Conservation (phyloP, 148 eudicot genomes). For the Chenopodium suecicum region DNA sequence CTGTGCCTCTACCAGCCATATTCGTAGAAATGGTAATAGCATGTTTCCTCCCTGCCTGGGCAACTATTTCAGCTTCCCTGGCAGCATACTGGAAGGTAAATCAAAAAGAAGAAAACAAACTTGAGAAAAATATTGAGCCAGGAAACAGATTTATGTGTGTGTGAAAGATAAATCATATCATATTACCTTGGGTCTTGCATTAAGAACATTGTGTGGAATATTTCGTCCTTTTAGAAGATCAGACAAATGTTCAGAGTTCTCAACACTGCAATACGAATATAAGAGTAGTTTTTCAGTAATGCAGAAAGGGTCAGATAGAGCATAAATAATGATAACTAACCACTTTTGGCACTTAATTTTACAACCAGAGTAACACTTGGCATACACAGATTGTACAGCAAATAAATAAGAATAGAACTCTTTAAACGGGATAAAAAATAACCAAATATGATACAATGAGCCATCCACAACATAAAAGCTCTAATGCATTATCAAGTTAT, state of each 20-base stretch:
- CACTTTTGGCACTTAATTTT: neutral
- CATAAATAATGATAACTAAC: neutral
- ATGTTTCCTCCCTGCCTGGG: slow-evolving; percentile 94
- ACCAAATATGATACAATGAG: neutral
- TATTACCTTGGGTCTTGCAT: slow-evolving; percentile 95
- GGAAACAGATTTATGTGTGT: neutral
- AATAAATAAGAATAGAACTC: neutral
- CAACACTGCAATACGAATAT: slow-evolving; percentile 70
- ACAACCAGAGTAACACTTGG: neutral
- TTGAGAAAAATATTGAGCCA: slow-evolving; percentile 7
- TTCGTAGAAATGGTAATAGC: slow-evolving; percentile 97
- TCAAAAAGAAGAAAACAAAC: slow-evolving; percentile 9
- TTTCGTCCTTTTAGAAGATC: slow-evolving; percentile 57
- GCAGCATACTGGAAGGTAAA: slow-evolving; percentile 78
- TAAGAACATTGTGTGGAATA: slow-evolving; percentile 95
- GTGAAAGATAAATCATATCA: slow-evolving; percentile 9
- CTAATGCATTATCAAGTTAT: neutral
- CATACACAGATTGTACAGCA: neutral
- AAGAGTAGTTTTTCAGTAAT: slow-evolving; percentile 13
- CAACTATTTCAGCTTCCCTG: slow-evolving; percentile 96
- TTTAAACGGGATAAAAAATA: too few relatives aligned
- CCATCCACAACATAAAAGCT: slow-evolving; percentile 5
- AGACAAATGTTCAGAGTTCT: slow-evolving; percentile 86
- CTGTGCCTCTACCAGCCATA: slow-evolving; percentile 99
- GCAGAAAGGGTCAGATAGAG: neutral